Evolutionary conservation across 1,284 basidiomycete species (phyloP).

Genomic region (Pseudozyma sp.): DNA sequence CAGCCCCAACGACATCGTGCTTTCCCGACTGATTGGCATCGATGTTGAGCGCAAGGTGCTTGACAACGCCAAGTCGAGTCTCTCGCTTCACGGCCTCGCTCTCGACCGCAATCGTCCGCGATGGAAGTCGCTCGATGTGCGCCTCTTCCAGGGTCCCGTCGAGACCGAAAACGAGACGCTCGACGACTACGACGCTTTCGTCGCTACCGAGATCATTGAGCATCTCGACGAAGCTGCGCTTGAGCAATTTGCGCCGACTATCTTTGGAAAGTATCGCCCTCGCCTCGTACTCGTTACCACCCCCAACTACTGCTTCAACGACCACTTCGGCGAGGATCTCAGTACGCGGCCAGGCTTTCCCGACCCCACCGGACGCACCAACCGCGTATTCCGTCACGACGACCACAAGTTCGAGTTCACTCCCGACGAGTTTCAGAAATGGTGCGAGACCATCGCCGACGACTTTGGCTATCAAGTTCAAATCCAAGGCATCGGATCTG

Average conservation of each 20-base stretch:
- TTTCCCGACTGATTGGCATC: constrained; percentile 42
- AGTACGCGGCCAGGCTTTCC: constrained; percentile 71
- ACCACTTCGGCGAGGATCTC: constrained; percentile 74
- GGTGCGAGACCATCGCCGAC: constrained; percentile 76
- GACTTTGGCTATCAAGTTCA: constrained; percentile 80
- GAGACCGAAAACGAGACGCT: constrained; percentile 81
- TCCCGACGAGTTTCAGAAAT: constrained; percentile 78
- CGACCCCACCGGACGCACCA: constrained; percentile 81
- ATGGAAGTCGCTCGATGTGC: constrained; percentile 52
- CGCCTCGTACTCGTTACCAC: constrained; percentile 85
- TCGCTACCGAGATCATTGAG: constrained; percentile 90
- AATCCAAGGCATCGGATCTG: constrained; percentile 36
- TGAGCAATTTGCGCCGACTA: constrained; percentile 80
- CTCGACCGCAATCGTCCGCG: constrained; percentile 43
- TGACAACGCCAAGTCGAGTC: constrained; percentile 43
- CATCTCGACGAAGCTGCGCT: constrained; percentile 81
- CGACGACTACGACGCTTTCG: constrained; percentile 81
- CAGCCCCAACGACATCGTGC: constrained; percentile 44
- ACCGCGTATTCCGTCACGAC: constrained; percentile 75
- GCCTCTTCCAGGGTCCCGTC: constrained; percentile 76
- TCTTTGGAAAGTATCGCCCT: constrained; percentile 86
- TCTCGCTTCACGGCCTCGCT: constrained; percentile 47
- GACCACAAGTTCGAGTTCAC: constrained; percentile 98
- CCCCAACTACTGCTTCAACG: constrained; percentile 88
- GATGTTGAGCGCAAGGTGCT: constrained; percentile 56